Evolutionary conservation across 805 yeast genomes (phyloP).

Genomic region (Candida stauntonica): DNA sequence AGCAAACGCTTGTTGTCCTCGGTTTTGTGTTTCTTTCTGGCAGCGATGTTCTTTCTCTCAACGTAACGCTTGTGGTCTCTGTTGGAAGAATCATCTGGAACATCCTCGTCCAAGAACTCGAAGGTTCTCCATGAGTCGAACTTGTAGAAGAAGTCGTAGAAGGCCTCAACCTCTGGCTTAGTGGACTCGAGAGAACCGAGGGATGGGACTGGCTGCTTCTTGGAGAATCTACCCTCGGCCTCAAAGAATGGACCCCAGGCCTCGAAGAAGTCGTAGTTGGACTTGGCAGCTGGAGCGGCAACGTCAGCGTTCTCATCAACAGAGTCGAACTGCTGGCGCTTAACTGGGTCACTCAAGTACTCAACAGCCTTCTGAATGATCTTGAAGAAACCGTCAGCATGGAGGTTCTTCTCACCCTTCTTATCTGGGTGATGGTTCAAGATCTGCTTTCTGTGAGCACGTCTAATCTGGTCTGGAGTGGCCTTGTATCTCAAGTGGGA

Average conservation of each 20-base stretch:
- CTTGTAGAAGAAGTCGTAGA: constrained; percentile 89
- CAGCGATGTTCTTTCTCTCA: constrained; percentile 94
- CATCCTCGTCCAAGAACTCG: constrained; percentile 97
- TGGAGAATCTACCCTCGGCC: constrained; percentile 88
- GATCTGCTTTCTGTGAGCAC: constrained; percentile 96
- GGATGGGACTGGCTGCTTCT: constrained; percentile 80
- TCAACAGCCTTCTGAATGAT: constrained; percentile 96
- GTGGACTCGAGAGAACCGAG: constrained; percentile 67
- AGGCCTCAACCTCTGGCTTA: constrained; percentile 78
- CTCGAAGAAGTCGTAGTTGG: constrained; percentile 77
- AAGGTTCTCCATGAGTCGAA: constrained; percentile 98
- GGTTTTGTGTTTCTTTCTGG: constrained; percentile 95
- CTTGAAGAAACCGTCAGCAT: constrained; percentile 95
- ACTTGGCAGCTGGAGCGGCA: constrained; percentile 63
- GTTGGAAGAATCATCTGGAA: constrained; percentile 98
- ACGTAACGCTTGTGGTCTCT: constrained; percentile 99
- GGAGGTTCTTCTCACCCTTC: constrained; percentile 87
- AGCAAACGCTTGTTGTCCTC: constrained; percentile 91
- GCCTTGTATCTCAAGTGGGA: constrained; percentile 89
- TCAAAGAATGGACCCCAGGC: constrained; percentile 92
- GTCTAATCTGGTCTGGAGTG: constrained; percentile 86
- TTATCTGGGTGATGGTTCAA: constrained; percentile 98
- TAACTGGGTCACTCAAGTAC: constrained; percentile 75
- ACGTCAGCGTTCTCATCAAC: constrained; percentile 89
- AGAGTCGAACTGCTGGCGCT: constrained; percentile 92